Conservation (phyloP, 495 filamentous ascomycete genomes). For the Neurospora sp. region DNA sequence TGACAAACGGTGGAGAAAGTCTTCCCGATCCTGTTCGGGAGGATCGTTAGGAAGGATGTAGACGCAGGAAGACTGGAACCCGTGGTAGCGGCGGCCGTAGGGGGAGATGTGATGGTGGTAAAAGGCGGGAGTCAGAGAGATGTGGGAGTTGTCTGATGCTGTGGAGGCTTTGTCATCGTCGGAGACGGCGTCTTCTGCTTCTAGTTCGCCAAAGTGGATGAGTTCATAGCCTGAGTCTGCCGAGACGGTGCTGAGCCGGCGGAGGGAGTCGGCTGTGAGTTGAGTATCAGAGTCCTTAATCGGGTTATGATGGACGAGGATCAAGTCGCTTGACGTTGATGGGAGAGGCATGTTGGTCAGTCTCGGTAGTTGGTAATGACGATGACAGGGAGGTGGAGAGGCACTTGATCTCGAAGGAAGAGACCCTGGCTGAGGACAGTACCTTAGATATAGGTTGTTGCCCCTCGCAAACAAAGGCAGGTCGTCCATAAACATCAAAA, state of each 20-base stretch:
- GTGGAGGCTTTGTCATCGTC: background rate
- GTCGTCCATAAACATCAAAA: background rate
- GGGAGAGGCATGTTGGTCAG: background rate
- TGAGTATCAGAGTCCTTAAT: background rate
- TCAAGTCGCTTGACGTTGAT: background rate
- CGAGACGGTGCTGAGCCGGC: background rate
- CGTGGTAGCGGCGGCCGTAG: conserved; percentile 42
- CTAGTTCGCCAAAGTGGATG: background rate
- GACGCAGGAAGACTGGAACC: background rate
- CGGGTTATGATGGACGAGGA: background rate
- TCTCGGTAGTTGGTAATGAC: background rate
- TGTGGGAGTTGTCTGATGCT: background rate
- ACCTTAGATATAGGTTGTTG: background rate
- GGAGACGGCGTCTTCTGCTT: background rate
- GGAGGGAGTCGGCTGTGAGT: background rate
- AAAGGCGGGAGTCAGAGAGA: background rate
- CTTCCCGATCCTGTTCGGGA: conserved; percentile 21
- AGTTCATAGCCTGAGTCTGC: background rate
- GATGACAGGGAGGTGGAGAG: background rate
- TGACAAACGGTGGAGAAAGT: conserved; percentile 47
- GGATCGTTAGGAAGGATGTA: conserved; percentile 21
- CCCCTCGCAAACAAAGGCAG: background rate
- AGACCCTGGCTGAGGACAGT: background rate
- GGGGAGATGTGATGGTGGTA: conserved; percentile 34
- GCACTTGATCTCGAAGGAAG: background rate